Evolutionary conservation across 805 yeast species (phyloP), one percentile per base, ranked within the genome.

Genomic region (Blastobotrys muscicola): DNA sequence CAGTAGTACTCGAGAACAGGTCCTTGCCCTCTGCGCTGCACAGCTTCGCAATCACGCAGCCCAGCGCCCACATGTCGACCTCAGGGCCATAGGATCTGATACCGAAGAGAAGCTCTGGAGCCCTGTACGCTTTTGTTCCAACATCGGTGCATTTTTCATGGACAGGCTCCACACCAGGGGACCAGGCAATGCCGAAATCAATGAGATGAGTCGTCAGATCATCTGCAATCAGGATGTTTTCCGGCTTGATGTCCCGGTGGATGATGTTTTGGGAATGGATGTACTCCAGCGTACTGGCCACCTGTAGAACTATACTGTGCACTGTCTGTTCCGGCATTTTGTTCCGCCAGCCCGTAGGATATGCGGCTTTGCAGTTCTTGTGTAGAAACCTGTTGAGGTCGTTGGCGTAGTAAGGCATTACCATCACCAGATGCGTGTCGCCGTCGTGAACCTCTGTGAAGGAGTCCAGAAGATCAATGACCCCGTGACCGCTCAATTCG

Each of bases 31-130:
- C 58, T 1, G 45, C 29, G 29, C 76, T 62, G 49, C 71, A 71
- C 29, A 85, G 50, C 37, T 72, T 58, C n/a, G 80, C 74, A 39
- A 79, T 52, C 2, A 83, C 54, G 8, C 85, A 71, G 0, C 85
- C 94, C 13, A 75, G 57, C 1, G 83, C 66, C 94, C 94, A 85
- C 11, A 82, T 66, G 53, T 85, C 94, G 7, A 84, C 65, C 33
- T 69, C 75, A 32, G 55, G 58, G 2, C 71, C 62, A 54, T 85
- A 85, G 46, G 68, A 65, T 1, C 65, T 48, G n/a, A 73, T 61
- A 0, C 85, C 83, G 41, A 82, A 71, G 35, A 84, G 64, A 38
- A 82, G 61, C 54, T 85, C 94, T 0, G 94, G 90, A 0, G 92
- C 79, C 47, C 82, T 78, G 61, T 75, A 85, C 30, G 69, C 68